Percentiles rank a stretch among this genome's conserved stretches.
Conservation (phyloP, 2,329 filamentous ascomycete species). For the Anthostomella pinea region DNA sequence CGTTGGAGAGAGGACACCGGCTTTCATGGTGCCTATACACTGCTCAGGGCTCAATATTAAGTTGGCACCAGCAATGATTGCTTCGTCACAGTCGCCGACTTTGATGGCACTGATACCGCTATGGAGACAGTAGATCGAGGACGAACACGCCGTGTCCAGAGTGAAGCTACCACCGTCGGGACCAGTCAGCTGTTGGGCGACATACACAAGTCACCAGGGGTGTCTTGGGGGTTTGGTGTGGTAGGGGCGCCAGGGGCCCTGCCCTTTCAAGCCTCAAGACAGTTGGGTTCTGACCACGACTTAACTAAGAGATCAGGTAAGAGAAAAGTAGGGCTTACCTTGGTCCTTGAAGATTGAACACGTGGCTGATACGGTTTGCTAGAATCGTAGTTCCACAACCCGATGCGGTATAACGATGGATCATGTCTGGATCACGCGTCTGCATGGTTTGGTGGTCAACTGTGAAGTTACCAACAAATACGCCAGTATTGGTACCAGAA, state of each 20-base stretch:
- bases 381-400: conserved; percentile 33
- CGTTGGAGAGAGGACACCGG: conserved; percentile 7
- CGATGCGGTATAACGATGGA: conserved; percentile 20
- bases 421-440: conserved; percentile 17
- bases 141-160: no score
- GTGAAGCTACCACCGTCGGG: no score
- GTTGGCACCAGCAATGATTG: conserved; percentile 8
- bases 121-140: conserved; percentile 12
- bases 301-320: no score
- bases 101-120: conserved; percentile 2
- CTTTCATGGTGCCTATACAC: conserved; percentile 1
- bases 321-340: conserved; percentile 4
- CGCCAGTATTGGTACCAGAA: conserved; percentile 23
- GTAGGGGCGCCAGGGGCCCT: no score
- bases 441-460: conserved; percentile 21
- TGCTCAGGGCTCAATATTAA: conserved; percentile 3
- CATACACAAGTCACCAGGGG: no score
- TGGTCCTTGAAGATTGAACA: conserved; percentile 34
- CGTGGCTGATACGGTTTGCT: conserved; percentile 34
- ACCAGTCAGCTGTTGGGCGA: no score
- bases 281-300: no score
- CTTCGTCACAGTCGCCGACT: conserved; percentile 9
- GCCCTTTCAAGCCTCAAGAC: no score
- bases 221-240: no score
- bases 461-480: conserved; percentile 16